Evolutionary conservation across 371 early-diverging fungal genomes (phyloP).

Genomic region (Mucor mucedo): DNA sequence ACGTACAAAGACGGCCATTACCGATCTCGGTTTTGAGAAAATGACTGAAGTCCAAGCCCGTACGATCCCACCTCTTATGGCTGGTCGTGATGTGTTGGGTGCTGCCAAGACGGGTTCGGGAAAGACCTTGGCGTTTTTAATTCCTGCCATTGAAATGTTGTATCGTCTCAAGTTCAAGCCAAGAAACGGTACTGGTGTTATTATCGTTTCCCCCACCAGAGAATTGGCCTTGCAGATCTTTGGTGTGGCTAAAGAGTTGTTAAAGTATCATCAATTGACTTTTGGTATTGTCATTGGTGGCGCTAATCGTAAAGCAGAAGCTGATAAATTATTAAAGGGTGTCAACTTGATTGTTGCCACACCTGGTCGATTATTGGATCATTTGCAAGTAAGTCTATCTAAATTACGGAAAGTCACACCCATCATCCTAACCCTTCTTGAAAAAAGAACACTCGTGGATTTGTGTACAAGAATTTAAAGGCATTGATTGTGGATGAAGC

Average conservation of each 20-base stretch:
- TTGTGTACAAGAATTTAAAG: slow-evolving; percentile 89
- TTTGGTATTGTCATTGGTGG: slow-evolving; percentile 97
- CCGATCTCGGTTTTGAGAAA: slow-evolving; percentile 88
- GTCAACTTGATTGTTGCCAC: slow-evolving; percentile 97
- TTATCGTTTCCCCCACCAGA: slow-evolving; percentile 99
- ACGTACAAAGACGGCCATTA: slow-evolving; percentile 81
- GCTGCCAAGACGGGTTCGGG: slow-evolving; percentile 99
- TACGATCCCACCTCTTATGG: slow-evolving; percentile 92
- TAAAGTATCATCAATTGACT: slow-evolving; percentile 92
- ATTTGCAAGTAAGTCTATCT: slow-evolving; percentile 68
- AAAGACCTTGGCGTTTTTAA: slow-evolving; percentile 98
- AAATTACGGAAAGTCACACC: not conserved
- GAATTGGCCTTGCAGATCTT: slow-evolving; percentile 99
- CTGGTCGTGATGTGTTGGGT: slow-evolving; percentile 97
- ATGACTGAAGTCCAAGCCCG: slow-evolving; percentile 99
- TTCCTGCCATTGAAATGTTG: slow-evolving; percentile 95
- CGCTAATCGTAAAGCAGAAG: slow-evolving; percentile 95
- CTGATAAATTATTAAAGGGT: slow-evolving; percentile 91
- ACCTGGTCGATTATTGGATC: slow-evolving; percentile 97
- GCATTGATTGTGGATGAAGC: slow-evolving; percentile 98
- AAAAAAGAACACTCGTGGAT: slow-evolving; percentile 83
- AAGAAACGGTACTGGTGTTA: slow-evolving; percentile 95
- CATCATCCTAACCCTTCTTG: slow-evolving; percentile 33
- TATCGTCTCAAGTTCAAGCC: slow-evolving; percentile 89
- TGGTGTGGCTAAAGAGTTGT: slow-evolving; percentile 94